Conservation (phyloP, 768 basidiomycete genomes). For the Pleurotus eryngii region DNA sequence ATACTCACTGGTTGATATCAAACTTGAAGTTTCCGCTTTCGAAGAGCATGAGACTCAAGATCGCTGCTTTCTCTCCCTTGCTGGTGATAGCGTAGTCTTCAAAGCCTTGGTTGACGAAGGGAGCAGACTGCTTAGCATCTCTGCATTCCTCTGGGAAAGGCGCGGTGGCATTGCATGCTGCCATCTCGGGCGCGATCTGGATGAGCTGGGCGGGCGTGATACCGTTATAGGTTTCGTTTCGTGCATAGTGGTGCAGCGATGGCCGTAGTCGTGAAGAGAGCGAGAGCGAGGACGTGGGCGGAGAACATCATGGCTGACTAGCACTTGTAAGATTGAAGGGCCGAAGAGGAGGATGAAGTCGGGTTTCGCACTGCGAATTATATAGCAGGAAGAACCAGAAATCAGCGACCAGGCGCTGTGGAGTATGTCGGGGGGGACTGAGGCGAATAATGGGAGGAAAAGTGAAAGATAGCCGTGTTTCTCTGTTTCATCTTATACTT, state of each 20-base stretch:
- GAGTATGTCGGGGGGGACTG: not conserved
- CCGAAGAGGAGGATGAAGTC: not conserved
- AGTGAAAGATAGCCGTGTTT: not conserved
- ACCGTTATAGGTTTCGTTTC: not conserved
- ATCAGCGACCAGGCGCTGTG: constrained; percentile 2
- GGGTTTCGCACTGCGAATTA: constrained; percentile 4
- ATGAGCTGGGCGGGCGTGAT: constrained; percentile 17
- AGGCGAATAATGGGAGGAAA: not conserved
- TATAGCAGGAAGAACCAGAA: not conserved
- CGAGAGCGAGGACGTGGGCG: not conserved
- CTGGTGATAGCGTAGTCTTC: constrained; percentile 13
- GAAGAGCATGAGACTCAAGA: constrained; percentile 19
- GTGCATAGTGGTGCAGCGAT: constrained; percentile 3
- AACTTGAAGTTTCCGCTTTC: constrained; percentile 18
- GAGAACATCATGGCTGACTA: not conserved
- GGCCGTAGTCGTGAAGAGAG: not conserved
- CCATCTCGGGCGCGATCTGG: constrained; percentile 14
- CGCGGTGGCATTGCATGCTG: constrained; percentile 11
- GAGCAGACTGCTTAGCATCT: constrained; percentile 17
- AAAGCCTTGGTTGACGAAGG: constrained; percentile 20
- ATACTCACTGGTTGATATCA: constrained; percentile 20
- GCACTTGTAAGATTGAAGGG: not conserved
- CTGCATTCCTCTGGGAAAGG: constrained; percentile 17
- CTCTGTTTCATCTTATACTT: constrained; percentile 1
- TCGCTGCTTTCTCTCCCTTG: constrained; percentile 18